phyloP scores from a whole-genome alignment of 2,329 filamentous ascomycete genomes.

The Hypocrella siamensis region DNA sequence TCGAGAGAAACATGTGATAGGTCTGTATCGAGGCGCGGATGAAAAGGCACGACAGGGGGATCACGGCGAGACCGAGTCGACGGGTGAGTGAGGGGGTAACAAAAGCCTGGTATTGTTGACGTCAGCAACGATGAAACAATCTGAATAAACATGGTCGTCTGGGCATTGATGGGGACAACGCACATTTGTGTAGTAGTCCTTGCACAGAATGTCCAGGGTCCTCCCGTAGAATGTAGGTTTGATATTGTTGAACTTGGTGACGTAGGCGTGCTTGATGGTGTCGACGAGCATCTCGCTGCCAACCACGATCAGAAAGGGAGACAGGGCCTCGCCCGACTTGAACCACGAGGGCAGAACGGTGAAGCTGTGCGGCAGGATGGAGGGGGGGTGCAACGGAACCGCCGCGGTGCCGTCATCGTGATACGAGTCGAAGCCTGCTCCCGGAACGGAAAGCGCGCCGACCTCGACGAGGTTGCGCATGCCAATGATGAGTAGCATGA shows the following conservation, averaged over 20 bases:
- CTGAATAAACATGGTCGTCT: no score
- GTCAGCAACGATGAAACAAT: not conserved
- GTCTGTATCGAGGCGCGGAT: conserved; percentile 90
- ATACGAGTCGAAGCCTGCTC: conserved; percentile 31
- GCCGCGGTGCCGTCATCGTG: conserved; percentile 33
- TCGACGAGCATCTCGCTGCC: conserved; percentile 96
- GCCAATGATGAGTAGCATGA: conserved; percentile 93
- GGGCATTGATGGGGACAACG: conserved; percentile 12
- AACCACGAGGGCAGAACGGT: conserved; percentile 72
- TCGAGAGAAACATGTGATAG: conserved; percentile 94
- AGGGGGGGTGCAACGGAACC: conserved; percentile 48
- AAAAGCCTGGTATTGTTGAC: conserved; percentile 48
- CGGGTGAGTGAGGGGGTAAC: conserved; percentile 79
- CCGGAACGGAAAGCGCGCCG: conserved; percentile 57
- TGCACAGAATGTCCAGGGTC: conserved; percentile 85
- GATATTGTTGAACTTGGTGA: conserved; percentile 96
- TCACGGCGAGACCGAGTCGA: conserved; percentile 75
- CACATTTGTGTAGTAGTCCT: conserved; percentile 94
- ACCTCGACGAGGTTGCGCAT: conserved; percentile 94
- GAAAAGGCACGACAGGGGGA: conserved; percentile 87
- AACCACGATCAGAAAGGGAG: conserved; percentile 84
- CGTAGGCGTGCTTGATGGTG: conserved; percentile 93
- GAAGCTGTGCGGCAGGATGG: conserved; percentile 79
- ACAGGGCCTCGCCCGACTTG: conserved; percentile 68
- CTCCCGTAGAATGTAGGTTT: conserved; percentile 79